Percentiles rank a stretch among this genome's conserved stretches.
Conservation (phyloP, 2,329 filamentous ascomycete genomes). For the Aspergillus sclerotialis region DNA sequence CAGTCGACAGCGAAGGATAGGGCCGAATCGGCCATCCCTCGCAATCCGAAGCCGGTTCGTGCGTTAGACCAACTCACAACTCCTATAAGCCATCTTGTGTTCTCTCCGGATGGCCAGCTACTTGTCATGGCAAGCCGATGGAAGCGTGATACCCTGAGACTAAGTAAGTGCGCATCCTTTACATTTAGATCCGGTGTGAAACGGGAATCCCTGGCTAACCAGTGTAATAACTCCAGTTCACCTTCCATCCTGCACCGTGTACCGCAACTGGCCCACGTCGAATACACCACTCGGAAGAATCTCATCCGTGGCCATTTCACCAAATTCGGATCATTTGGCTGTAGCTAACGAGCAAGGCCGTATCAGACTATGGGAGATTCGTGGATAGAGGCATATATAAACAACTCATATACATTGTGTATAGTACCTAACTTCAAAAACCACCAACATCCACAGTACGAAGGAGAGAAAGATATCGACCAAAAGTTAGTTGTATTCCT, state of each 20-base stretch:
- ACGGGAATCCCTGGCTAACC: too few species aligned
- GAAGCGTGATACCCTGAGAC: slow-evolving; percentile 79
- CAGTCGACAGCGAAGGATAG: slow-evolving; percentile 18
- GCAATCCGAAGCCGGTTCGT: slow-evolving; percentile 63
- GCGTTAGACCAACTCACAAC: slow-evolving; percentile 82
- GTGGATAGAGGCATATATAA: too few species aligned
- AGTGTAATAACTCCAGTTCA: too few species aligned
- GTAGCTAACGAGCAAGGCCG: slow-evolving; percentile 86
- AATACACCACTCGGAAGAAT: slow-evolving; percentile 83
- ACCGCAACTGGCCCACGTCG: slow-evolving; percentile 92
- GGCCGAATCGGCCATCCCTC: slow-evolving; percentile 47
- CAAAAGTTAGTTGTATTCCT: too few species aligned
- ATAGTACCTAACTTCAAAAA: too few species aligned
- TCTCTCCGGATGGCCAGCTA: slow-evolving; percentile 84
- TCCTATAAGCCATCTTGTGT: slow-evolving; percentile 68
- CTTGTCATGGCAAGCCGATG: slow-evolving; percentile 77
- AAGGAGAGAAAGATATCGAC: too few species aligned
- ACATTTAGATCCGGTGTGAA: too few species aligned
- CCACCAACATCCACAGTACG: too few species aligned
- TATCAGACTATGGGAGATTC: slow-evolving; percentile 85
- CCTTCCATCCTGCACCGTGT: slow-evolving; percentile 85
- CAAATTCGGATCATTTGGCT: slow-evolving; percentile 62
- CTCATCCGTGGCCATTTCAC: slow-evolving; percentile 63
- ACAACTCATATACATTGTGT: too few species aligned
- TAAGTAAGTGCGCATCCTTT: slow-evolving; percentile 40